Conservation (phyloP, 2,329 filamentous ascomycete species). For the Penicillium sp. region DNA sequence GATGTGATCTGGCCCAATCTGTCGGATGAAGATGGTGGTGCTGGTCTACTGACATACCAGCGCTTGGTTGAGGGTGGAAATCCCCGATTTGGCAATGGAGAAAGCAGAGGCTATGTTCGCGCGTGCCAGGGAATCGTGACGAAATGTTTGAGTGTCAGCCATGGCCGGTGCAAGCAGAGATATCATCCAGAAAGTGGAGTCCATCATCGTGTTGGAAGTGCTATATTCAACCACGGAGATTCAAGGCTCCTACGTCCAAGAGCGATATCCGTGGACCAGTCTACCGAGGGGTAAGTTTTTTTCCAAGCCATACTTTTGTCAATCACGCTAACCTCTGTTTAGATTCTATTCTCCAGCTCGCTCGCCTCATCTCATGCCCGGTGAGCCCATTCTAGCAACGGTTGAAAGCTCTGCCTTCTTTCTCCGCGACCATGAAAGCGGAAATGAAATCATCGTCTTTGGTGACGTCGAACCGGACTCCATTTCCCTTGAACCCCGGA, state of each 20-base stretch:
- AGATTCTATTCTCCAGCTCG: slow-evolving; percentile 35
- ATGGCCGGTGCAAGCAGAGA: slow-evolving; percentile 82
- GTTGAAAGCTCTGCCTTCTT: slow-evolving; percentile 89
- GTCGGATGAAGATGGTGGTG: slow-evolving; percentile 92
- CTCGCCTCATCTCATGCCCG: slow-evolving; percentile 25
- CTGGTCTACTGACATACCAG: slow-evolving; percentile 87
- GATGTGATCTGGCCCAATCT: slow-evolving; percentile 97
- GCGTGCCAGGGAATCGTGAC: slow-evolving; percentile 87
- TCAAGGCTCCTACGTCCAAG: slow-evolving; percentile 44
- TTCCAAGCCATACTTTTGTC: background rate
- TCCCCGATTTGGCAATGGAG: slow-evolving; percentile 76
- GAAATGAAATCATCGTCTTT: slow-evolving; percentile 84
- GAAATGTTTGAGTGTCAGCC: slow-evolving; percentile 82
- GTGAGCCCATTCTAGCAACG: slow-evolving; percentile 25
- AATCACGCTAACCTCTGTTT: background rate
- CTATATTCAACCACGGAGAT: slow-evolving; percentile 47
- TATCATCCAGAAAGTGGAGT: slow-evolving; percentile 50
- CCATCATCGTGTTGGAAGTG: slow-evolving; percentile 60
- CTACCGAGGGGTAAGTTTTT: slow-evolving; percentile 31
- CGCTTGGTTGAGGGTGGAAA: slow-evolving; percentile 87
- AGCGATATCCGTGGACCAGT: slow-evolving; percentile 33
- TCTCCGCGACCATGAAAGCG: slow-evolving; percentile 71
- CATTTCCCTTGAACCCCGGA: slow-evolving; percentile 78
- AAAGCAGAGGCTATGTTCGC: slow-evolving; percentile 80
- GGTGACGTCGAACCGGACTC: slow-evolving; percentile 94